A percentile compares a stretch with the other conserved stretches of the same genome.
Evolutionary conservation across 768 basidiomycete genomes (phyloP).

Genomic region (Termitomyces sp.): DNA sequence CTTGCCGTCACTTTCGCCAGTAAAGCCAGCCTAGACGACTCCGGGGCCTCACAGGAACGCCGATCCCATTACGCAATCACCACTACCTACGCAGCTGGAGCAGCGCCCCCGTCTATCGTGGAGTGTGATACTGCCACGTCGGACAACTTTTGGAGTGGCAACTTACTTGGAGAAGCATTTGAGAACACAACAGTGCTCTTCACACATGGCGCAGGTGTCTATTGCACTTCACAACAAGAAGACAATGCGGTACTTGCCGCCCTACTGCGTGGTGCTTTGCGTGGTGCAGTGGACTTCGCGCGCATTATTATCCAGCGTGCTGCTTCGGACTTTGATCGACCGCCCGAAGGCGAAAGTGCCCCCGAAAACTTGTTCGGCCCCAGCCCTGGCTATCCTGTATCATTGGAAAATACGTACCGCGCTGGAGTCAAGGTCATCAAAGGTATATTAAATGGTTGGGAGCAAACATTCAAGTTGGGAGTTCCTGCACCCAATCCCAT

Average conservation of each 20-base stretch:
- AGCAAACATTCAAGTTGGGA: constrained; percentile 5
- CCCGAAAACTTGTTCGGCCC: constrained; percentile 6
- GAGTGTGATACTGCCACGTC: constrained; percentile 12
- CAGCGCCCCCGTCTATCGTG: constrained; percentile 9
- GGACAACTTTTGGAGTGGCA: constrained; percentile 11
- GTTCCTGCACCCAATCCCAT: constrained; percentile 5
- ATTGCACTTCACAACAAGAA: constrained; percentile 12
- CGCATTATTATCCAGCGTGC: constrained; percentile 7
- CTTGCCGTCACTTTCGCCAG: constrained; percentile 5
- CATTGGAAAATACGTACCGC: constrained; percentile 8
- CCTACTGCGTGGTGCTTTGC: constrained; percentile 1
- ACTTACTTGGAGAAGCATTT: constrained; percentile 7
- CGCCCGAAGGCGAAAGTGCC: constrained; percentile 6
- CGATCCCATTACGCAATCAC: constrained; percentile 2
- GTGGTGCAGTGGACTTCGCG: constrained; percentile 5
- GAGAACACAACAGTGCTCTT: constrained; percentile 11
- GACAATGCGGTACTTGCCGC: constrained; percentile 10
- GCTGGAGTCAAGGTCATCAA: constrained; percentile 10
- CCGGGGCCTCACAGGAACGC: constrained; percentile 4
- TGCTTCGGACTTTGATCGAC: constrained; percentile 13
- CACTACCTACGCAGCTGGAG: not conserved
- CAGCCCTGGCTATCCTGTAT: constrained; percentile 4
- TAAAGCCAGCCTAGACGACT: constrained; percentile 1
- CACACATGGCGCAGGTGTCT: constrained; percentile 9
- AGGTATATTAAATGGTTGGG: constrained; percentile 9